Base-by-base conservation (phyloP, 73 alveolate genomes). In the Paramecium caudatum region DNA sequence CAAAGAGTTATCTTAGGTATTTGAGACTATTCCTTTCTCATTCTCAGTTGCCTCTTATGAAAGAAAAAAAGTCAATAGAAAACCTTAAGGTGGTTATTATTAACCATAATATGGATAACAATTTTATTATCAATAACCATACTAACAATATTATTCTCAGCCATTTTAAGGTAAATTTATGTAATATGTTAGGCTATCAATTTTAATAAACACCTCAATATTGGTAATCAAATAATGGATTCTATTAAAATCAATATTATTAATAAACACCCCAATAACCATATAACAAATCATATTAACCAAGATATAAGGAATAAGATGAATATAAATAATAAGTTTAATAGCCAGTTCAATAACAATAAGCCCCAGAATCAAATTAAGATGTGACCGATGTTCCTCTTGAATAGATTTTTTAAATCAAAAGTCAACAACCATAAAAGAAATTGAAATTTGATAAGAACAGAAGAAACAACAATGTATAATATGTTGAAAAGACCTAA, bases 211-310 rank as follows among this genome's bases (percentile, higher is more conserved):
- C 43, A 19, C 46, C 43, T 9, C 13, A 62, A 62, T 62, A 62
- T 62, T 62, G 82, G 82, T 8, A 69, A 33, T 19, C 32, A 69
- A 69, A 69, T 39, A 69, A 69, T 10, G 86, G 86, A 36, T 69
- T 69, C 48, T 69, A 69, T 69, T 69, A 69, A 3, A 69, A 69
- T 17, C 86, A 33, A 62, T 62, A 62, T 62, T 62, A 62, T 69
- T 37, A 27, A 15, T 34, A 23, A 33, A 16, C 9, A 74, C 47
- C 15, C 1, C 10, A 69, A 69, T 21, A 69, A 36, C 45, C 16
- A 36, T 10, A 69, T 34, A 21, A 5, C 32, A 0, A 36, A 36
- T n/a, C 19, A 32, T 19, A 39, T 4, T 15, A 62, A 25, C 6
- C 47, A 27, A 9, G 9, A 27, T 19, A 41, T 7, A 7, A 41